phyloP scores from a whole-genome alignment of 495 filamentous ascomycete species.

The Darksidea phi region DNA sequence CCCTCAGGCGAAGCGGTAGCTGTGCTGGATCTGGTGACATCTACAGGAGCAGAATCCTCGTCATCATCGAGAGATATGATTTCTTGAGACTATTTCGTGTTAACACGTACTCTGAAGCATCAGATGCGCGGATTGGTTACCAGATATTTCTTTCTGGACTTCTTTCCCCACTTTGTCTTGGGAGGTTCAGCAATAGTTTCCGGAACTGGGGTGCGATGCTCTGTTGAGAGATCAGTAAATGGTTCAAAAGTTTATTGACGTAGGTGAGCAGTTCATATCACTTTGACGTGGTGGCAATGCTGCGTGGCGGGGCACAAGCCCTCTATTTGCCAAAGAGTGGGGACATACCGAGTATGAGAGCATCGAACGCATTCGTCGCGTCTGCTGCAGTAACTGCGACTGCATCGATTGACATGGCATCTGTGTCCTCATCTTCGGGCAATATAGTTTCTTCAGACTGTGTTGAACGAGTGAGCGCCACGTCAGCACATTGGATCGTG shows the following conservation, averaged over 20 bases:
- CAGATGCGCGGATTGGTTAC: neutral
- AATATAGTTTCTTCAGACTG: neutral
- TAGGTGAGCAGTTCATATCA: too few relatives aligned
- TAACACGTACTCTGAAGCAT: too few relatives aligned
- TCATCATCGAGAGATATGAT: neutral
- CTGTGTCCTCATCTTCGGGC: neutral
- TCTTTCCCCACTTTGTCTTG: neutral
- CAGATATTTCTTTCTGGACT: neutral
- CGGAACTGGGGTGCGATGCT: neutral
- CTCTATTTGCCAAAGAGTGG: neutral
- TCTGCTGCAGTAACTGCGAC: neutral
- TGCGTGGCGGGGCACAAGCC: neutral
- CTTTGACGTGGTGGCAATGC: too few relatives aligned
- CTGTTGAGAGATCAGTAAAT: neutral
- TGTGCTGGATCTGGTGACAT: neutral
- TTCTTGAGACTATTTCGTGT: neutral
- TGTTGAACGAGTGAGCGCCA: neutral
- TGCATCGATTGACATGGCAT: neutral
- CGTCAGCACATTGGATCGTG: neutral
- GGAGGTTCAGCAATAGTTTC: neutral
- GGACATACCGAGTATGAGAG: too few relatives aligned
- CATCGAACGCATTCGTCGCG: neutral
- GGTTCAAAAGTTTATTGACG: too few relatives aligned
- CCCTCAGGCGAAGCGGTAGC: neutral
- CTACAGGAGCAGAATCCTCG: conserved; percentile 1